Base-by-base conservation (phyloP, 305 asterid genomes). In the Salvia sclarea region DNA sequence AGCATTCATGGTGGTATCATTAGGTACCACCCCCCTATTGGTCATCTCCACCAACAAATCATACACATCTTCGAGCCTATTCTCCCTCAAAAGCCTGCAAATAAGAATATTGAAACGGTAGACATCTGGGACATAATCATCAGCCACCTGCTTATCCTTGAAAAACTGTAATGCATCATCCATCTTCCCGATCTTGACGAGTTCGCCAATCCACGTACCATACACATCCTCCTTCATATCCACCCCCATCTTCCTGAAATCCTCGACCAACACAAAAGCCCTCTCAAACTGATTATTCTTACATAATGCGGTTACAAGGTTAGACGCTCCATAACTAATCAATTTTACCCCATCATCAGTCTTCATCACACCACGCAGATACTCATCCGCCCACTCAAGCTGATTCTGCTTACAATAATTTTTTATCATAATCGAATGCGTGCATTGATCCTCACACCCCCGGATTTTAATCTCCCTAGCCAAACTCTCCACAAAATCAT, bases 31-130 rank as follows among this genome's bases (percentile, higher is more conserved):
- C 33, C 77, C 82, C 44, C 33, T 83, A 49, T 83, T 85, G 75
- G 81, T 82, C 97, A 92, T 92, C 66, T 92, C 97, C 67, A 76
- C 80, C 82, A 92, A 76, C 78, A 90, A 75, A 78, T 87, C 96
- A 70, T 72, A 85, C 52, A 86, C 84, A 69, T 91, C 95, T 55
- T 74, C 79, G 3, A 88, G 78, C 76, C 92, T 81, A 62, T 88
- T 85, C 82, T 86, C 85, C 81, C 66, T 84, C 82, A 90, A 73
- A 68, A 93, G 94, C 80, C 75, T 81, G 68, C 71, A 72, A 21
- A 91, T 76, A 75, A 93, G 75, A 4, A 45, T 37, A 69, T 91
- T 91, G 74, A 80, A 93, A 35, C 82, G 80, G 63, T 83, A 82
- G 35, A 87, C 78, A 77, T 79, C 91, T 0, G 96, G 96, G 47